Evolutionary conservation across 441 rosid genomes (phyloP).

Genomic region (Eugenia klotzschiana): DNA sequence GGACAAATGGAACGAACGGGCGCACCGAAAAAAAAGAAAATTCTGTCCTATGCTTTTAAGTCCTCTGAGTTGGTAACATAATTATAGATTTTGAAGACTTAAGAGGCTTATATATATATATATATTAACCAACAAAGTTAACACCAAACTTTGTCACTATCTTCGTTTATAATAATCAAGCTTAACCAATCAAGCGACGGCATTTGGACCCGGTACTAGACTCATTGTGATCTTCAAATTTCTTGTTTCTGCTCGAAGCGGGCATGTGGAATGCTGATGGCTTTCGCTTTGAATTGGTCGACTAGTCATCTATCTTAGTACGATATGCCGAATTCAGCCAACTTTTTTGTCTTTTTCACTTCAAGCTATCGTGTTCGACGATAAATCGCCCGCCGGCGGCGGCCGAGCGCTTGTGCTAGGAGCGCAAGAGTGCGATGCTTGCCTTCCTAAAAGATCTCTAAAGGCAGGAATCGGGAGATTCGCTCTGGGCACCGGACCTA

Average conservation of each 20-base stretch:
- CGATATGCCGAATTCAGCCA: too few relatives aligned
- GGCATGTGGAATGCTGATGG: background rate
- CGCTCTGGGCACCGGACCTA: background rate
- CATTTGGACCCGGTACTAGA: background rate
- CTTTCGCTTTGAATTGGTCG: background rate
- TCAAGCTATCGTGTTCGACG: too few relatives aligned
- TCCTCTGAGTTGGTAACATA: background rate
- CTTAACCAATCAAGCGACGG: background rate
- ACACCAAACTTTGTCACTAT: background rate
- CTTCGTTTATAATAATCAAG: background rate
- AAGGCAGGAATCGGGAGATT: background rate
- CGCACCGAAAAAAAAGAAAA: background rate
- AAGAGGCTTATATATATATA: too few relatives aligned
- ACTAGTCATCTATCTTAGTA: background rate
- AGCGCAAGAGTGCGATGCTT: background rate
- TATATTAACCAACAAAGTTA: background rate
- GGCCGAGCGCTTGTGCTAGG: background rate
- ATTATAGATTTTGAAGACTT: background rate
- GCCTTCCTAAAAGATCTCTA: background rate
- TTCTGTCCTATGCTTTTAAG: background rate
- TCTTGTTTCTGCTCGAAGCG: background rate
- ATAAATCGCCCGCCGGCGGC: background rate
- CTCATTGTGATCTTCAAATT: too few relatives aligned
- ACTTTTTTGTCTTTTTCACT: too few relatives aligned
- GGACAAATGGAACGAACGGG: background rate